Evolutionary conservation across 768 basidiomycete species (phyloP).

Genomic region (Xerocomus brunneocitrinus): DNA sequence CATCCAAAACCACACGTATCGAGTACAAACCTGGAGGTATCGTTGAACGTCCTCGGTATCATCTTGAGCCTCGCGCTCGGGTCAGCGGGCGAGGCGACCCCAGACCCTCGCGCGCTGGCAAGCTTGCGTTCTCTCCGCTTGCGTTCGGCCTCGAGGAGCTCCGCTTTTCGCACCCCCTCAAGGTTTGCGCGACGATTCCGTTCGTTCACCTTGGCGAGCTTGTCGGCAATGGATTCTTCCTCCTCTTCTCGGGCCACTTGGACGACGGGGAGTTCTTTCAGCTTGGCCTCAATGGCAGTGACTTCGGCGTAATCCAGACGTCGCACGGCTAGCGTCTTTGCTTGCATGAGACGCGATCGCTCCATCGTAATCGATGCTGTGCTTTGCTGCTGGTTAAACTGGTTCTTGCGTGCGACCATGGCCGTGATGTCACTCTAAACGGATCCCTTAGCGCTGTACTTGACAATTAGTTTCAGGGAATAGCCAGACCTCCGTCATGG

Average conservation of each 20-base stretch:
- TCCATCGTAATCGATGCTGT: slow-evolving; percentile 44
- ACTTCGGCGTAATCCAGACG: slow-evolving; percentile 69
- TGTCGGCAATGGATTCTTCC: slow-evolving; percentile 36
- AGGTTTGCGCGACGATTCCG: slow-evolving; percentile 82
- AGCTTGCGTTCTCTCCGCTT: slow-evolving; percentile 67
- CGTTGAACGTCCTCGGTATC: slow-evolving; percentile 52
- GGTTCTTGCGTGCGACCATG: slow-evolving; percentile 69
- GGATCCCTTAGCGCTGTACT: slow-evolving; percentile 6
- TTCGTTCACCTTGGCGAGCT: slow-evolving; percentile 81
- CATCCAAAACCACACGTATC: background rate
- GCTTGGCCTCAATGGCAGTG: slow-evolving; percentile 53
- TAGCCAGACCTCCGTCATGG: slow-evolving; percentile 72
- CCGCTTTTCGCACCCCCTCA: slow-evolving; percentile 75
- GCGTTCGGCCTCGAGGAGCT: slow-evolving; percentile 62
- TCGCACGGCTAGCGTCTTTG: slow-evolving; percentile 67
- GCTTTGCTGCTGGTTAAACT: slow-evolving; percentile 34
- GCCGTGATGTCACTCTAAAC: slow-evolving; percentile 72
- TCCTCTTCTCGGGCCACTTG: slow-evolving; percentile 24
- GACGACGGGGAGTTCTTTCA: slow-evolving; percentile 46
- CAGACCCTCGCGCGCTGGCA: slow-evolving; percentile 36
- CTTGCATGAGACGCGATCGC: slow-evolving; percentile 62
- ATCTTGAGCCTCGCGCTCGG: slow-evolving; percentile 68
- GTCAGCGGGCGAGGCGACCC: slow-evolving; percentile 43
- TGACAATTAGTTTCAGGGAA: slow-evolving; percentile 3
- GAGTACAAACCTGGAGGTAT: slow-evolving; percentile 54